Evolutionary conservation across 2,329 filamentous ascomycete genomes (phyloP).

Genomic region (Hyphodiscus sp.): DNA sequence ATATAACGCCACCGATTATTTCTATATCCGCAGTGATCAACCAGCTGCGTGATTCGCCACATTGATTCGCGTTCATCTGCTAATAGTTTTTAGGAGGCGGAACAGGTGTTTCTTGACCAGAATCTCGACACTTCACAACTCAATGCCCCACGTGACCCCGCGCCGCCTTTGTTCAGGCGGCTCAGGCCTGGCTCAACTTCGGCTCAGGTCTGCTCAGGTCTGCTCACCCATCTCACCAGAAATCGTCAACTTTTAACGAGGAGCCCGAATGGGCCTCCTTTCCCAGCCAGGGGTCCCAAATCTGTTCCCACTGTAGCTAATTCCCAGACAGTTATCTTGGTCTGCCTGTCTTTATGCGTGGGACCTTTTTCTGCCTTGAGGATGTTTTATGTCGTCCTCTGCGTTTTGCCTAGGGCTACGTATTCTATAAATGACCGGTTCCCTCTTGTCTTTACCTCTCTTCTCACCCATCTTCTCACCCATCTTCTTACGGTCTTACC

Average conservation of each 20-base stretch:
- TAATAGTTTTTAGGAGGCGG: constrained; percentile 12
- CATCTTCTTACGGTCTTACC: constrained; percentile 6
- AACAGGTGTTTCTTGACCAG: constrained; percentile 38
- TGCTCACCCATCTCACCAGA: constrained; percentile 16
- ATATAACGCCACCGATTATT: constrained; percentile 30
- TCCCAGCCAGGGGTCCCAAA: constrained; percentile 11
- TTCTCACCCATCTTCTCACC: constrained; percentile 5
- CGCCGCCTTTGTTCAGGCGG: too few relatives aligned
- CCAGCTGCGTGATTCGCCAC: constrained; percentile 28
- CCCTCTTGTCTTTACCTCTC: constrained; percentile 3
- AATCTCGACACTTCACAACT: too few relatives aligned
- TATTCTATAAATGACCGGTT: constrained; percentile 6
- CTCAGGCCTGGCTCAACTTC: constrained; percentile 5
- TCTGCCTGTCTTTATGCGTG: too few relatives aligned
- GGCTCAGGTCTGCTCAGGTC: constrained; percentile 15
- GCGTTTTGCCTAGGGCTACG: constrained; percentile 1
- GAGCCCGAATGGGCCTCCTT: constrained; percentile 12
- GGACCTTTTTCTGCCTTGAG: too few relatives aligned
- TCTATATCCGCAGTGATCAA: constrained; percentile 57
- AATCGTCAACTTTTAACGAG: constrained; percentile 18
- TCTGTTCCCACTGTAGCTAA: constrained; percentile 19
- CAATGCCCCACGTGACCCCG: too few relatives aligned
- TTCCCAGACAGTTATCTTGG: too few relatives aligned
- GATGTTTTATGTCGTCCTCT: background rate
- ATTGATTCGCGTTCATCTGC: background rate